These are phyloP conservation scores for Odontarrhena argentea DNA, from an alignment of 345 rosid species.

Conservation along the genomic window DNA sequence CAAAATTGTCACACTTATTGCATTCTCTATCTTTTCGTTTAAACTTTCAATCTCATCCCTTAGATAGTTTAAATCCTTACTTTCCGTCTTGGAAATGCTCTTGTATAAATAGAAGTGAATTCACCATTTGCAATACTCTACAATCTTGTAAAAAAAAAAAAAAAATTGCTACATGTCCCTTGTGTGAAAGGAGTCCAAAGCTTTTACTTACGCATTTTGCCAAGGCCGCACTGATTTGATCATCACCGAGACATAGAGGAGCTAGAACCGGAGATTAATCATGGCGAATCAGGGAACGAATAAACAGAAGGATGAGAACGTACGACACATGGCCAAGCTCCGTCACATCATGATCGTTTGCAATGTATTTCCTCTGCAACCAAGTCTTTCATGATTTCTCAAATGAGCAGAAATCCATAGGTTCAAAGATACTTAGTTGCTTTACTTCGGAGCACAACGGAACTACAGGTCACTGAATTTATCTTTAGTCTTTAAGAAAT, in stretches of 20 bases:
- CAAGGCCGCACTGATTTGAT: too few species aligned
- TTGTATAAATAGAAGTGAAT: too few species aligned
- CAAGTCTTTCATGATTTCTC: not conserved
- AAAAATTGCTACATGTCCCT: too few species aligned
- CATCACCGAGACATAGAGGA: not conserved
- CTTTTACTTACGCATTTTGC: too few species aligned
- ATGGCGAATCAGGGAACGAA: conserved; percentile 97
- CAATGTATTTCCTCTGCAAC: conserved; percentile 50
- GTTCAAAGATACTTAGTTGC: not conserved
- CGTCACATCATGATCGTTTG: conserved; percentile 66
- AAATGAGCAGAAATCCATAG: not conserved
- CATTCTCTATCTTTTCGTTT: too few species aligned
- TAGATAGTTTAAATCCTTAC: too few species aligned
- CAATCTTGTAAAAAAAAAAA: too few species aligned
- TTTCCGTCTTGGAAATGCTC: too few species aligned
- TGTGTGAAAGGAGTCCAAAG: too few species aligned
- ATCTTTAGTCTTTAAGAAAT: not conserved
- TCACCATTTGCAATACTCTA: too few species aligned
- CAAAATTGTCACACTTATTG: too few species aligned
- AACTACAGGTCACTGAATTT: not conserved
- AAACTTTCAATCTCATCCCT: too few species aligned
- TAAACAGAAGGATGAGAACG: conserved; percentile 84
- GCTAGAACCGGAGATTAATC: not conserved
- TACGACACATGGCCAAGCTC: conserved; percentile 73
- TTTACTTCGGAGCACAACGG: not conserved